Base-by-base conservation (phyloP, 148 eudicot species). In the Rhododendron simsii region DNA sequence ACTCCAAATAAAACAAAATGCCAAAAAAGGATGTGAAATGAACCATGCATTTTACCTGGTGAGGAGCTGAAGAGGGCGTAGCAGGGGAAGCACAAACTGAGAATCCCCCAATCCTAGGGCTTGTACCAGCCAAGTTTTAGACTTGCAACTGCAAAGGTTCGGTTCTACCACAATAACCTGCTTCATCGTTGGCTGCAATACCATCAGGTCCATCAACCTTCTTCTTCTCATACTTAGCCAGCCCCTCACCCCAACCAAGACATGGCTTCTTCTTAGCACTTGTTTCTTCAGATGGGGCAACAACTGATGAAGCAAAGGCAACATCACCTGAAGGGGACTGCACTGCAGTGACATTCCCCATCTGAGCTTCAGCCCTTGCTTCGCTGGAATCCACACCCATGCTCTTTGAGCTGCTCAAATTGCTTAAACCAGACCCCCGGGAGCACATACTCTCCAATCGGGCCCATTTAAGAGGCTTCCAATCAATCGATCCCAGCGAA, bases 211-310 rank as follows among this genome's bases (percentile, higher is more conserved):
- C 95, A 21, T 89, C 98, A 90, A 93, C 94, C 87, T 89, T 93
- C 91, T 89, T 93, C 91, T 93, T 94, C 92, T 97, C 99, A 84
- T 89, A 97, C 92, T 97, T 95, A 45, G 98, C 98, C 88, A 97
- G 89, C 61, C 98, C 99, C 86, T 95, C 94, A 61, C 99, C 99
- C 99, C 99, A 97, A 9, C 95, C 92, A 84, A 97, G 94, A 21
- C 99, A 95, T 33, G 96, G 93, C 89, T 93, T 97, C 91, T 97
- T 97, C 88, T 93, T 89, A 80, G 95, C 93, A 85, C 74, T 53
- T 28, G 87, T 85, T 65, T 95, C 99, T 81, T 94, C 98, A 35
- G 90, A 81, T 23, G 88, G 84, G 81, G 87, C 87, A 30, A 71
- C 76, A 78, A 83, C 84, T 78, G 92, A 88, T 51, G 90, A 63